Evolutionary conservation across 495 filamentous ascomycete species (phyloP).

Genomic region (Tuber melanosporum): DNA sequence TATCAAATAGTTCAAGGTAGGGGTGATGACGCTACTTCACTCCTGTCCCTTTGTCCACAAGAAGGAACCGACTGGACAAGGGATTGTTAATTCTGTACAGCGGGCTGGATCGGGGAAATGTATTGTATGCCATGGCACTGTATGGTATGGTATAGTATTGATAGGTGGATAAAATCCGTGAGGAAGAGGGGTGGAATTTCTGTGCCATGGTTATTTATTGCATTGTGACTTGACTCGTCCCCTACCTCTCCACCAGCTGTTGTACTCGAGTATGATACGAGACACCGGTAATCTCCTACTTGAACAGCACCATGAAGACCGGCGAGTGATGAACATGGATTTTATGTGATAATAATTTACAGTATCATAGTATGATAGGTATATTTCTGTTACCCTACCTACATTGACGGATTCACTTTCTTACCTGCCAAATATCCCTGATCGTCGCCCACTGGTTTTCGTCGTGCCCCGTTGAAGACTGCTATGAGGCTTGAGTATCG

Average conservation of each 20-base stretch:
- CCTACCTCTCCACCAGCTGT: not conserved
- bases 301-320: too few species aligned
- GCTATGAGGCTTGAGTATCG: too few species aligned
- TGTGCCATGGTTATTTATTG: not conserved
- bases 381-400: too few species aligned
- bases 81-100: not conserved
- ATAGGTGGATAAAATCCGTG: not conserved
- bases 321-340: too few species aligned
- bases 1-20: not conserved
- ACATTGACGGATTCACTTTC: too few species aligned
- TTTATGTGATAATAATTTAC: too few species aligned
- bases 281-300: too few species aligned
- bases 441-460: too few species aligned
- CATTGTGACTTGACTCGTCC: not conserved
- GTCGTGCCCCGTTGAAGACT: not conserved
- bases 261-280: not conserved
- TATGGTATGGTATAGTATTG: not conserved
- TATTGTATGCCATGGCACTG: not conserved
- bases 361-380: too few species aligned
- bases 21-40: not conserved
- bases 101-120: not conserved
- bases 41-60: not conserved
- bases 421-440: too few species aligned
- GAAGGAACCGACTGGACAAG: not conserved
- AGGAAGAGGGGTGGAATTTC: not conserved